Percentiles rank a stretch among this genome's conserved stretches.
Evolutionary conservation across 2,329 filamentous ascomycete genomes (phyloP).

Genomic region (Cucurbitaria berberidis): DNA sequence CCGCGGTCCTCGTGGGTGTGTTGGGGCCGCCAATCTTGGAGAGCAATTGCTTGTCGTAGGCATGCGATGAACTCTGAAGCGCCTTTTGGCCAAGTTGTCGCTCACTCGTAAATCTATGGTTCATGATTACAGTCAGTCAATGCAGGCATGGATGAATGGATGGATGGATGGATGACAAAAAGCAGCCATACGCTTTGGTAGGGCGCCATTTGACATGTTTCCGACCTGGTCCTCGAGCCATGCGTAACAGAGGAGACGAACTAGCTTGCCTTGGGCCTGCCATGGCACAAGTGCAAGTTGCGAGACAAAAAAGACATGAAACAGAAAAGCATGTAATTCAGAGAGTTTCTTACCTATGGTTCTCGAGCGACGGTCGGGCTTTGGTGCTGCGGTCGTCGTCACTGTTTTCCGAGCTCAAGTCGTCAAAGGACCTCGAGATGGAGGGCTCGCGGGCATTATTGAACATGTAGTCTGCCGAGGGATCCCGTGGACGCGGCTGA

Average conservation of each 20-base stretch:
- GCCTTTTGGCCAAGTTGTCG: slow-evolving; percentile 63
- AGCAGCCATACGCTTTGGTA: not conserved
- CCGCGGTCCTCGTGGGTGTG: slow-evolving; percentile 57
- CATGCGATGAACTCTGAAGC: slow-evolving; percentile 64
- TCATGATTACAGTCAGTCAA: slow-evolving; percentile 23
- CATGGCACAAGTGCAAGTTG: not conserved
- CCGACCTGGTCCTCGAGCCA: not conserved
- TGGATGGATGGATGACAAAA: no score
- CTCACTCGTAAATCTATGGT: slow-evolving; percentile 63
- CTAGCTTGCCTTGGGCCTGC: no score
- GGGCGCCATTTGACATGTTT: no score
- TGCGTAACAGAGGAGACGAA: not conserved
- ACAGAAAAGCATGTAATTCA: slow-evolving; percentile 4
- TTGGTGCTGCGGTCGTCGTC: slow-evolving; percentile 47
- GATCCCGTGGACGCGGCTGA: slow-evolving; percentile 32
- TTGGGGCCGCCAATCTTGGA: slow-evolving; percentile 67
- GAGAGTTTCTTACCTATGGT: slow-evolving; percentile 50
- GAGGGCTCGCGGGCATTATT: slow-evolving; percentile 49
- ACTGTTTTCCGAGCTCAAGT: slow-evolving; percentile 45
- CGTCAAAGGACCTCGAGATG: slow-evolving; percentile 45
- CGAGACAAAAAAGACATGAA: slow-evolving; percentile 1
- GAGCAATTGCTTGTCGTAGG: slow-evolving; percentile 67
- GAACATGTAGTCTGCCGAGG: slow-evolving; percentile 38
- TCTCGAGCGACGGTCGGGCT: slow-evolving; percentile 46
- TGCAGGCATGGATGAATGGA: not conserved